Evolutionary conservation across 805 yeast species (phyloP), one percentile per base, ranked within the genome.

Genomic region (Pichia cabralensis): DNA sequence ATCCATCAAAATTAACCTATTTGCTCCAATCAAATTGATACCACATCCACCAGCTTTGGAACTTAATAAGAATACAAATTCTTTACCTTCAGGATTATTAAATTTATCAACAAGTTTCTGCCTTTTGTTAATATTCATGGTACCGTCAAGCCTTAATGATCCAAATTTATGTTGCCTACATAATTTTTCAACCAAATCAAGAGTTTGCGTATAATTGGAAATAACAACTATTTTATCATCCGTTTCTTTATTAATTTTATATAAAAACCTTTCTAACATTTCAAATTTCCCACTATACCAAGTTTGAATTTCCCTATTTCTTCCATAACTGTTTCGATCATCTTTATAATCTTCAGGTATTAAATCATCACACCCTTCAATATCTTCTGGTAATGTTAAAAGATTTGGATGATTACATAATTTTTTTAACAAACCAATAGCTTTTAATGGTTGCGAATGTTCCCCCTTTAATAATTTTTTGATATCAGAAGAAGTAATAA

Each of bases 1-100:
- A 53, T 92, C 98, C 52, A 92, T 65, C 31, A 92, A 62, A 15
- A 92, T 74, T 42, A 92, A 64, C 42, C 98, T 68, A 46, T 92
- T 92, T 3, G 97, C 98, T 10, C 98, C 98, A 49, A 92, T 89
- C 48, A 92, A 69, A 55, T 92, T 92, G 49, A 92, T 84, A 60
- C 98, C 98, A 65, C 98, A 92, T 1, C 98, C 98, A 48, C 98
- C 98, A 1, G 98, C 98, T 56, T 92, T 92, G 7, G 95, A 83
- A 53, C 95, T 83, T 34, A 92, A 63, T 40, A 92, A 64, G 48
- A 92, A 92, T 2, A 92, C 76, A 55, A 89, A 92, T 45, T 88
- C 96, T 2, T 75, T 67, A 2, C 86, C 81, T 29, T 82, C 80
- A 1, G 96, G 96, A 48, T 92, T 81, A 51, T 92, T 92, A 59